phyloP scores from a whole-genome alignment of 768 basidiomycete species.

The Lentinula sp. region DNA sequence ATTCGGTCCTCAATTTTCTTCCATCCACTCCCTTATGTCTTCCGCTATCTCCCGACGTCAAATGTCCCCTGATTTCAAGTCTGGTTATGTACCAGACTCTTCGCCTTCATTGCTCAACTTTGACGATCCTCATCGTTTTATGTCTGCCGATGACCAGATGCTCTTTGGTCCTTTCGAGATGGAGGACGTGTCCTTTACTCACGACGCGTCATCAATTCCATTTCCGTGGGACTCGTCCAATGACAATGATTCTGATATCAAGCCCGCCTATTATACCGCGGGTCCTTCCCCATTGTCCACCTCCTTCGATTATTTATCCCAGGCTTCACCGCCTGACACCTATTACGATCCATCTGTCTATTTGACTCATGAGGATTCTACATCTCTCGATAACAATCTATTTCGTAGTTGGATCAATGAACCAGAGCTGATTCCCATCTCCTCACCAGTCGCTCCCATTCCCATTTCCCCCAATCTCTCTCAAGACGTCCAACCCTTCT shows the following conservation, averaged over 20 bases:
- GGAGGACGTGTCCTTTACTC: slow-evolving; percentile 31
- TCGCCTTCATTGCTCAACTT: slow-evolving; percentile 25
- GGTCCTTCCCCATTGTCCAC: slow-evolving; percentile 10
- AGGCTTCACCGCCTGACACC: slow-evolving; percentile 31
- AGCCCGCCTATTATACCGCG: slow-evolving; percentile 32
- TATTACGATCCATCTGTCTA: slow-evolving; percentile 33
- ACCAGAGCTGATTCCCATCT: slow-evolving; percentile 36
- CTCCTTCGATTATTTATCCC: slow-evolving; percentile 24
- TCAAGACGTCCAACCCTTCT: slow-evolving; percentile 35
- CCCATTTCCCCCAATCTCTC: slow-evolving; percentile 35
- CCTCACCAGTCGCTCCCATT: slow-evolving; percentile 58
- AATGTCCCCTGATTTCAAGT: slow-evolving; percentile 18
- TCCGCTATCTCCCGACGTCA: slow-evolving; percentile 28
- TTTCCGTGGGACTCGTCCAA: slow-evolving; percentile 30
- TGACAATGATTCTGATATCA: slow-evolving; percentile 29
- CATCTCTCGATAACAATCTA: slow-evolving; percentile 37
- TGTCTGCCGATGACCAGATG: slow-evolving; percentile 37
- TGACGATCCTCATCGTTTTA: slow-evolving; percentile 24
- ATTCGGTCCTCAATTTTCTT: slow-evolving; percentile 14
- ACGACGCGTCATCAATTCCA: slow-evolving; percentile 16
- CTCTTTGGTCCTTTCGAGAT: slow-evolving; percentile 57
- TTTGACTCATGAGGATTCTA: slow-evolving; percentile 33
- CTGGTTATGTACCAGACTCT: neutral
- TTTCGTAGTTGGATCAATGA: slow-evolving; percentile 64
- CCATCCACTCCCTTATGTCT: slow-evolving; percentile 30